Conservation (phyloP, 208 protist species). For the Tritrichomonas foetus region DNA sequence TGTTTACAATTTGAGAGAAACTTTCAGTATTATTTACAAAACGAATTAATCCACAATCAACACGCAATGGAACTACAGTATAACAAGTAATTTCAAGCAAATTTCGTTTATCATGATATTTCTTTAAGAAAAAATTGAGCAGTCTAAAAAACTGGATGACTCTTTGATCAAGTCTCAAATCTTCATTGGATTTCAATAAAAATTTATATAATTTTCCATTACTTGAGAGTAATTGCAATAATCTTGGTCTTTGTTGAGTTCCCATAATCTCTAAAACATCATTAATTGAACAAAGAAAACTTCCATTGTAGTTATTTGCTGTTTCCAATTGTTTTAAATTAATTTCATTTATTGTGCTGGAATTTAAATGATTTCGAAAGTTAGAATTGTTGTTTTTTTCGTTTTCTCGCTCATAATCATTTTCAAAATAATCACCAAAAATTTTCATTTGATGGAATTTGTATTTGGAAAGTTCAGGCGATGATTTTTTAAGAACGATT, state of each 20-base stretch:
- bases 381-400: too few species aligned
- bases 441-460: too few species aligned
- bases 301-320: too few species aligned
- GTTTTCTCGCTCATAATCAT: too few species aligned
- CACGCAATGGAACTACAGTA: background rate
- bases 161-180: constrained; percentile 17
- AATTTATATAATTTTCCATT: background rate
- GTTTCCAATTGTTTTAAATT: too few species aligned
- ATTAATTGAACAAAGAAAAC: too few species aligned
- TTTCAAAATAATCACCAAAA: too few species aligned
- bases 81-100: background rate
- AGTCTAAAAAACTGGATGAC: constrained; percentile 38
- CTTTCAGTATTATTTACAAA: background rate
- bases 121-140: background rate
- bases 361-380: too few species aligned
- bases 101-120: background rate
- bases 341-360: too few species aligned
- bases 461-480: too few species aligned
- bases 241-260: constrained; percentile 6
- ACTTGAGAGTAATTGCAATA: background rate
- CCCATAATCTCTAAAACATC: background rate
- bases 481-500: too few species aligned
- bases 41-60: background rate
- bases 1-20: constrained; percentile 17
- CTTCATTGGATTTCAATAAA: constrained; percentile 39